These are phyloP conservation scores for Coemansia sp. DNA, from an alignment of 192 early-diverging fungal species.

Conservation along the genomic window DNA sequence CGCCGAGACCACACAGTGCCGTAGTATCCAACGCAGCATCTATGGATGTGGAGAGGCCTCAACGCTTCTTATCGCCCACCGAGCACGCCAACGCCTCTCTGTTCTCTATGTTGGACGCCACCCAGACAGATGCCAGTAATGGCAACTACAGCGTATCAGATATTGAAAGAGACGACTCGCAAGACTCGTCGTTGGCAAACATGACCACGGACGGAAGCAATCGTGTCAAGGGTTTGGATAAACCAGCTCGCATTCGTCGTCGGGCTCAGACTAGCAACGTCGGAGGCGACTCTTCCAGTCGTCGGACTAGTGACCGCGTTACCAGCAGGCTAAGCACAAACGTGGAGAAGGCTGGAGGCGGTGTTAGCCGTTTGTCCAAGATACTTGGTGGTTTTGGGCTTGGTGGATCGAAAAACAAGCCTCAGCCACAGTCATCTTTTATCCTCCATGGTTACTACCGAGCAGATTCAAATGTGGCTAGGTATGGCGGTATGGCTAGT, in stretches of 20 bases:
- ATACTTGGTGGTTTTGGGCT: constrained; percentile 24
- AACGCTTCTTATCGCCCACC: constrained; percentile 29
- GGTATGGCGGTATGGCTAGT: constrained; percentile 12
- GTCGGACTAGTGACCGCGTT: not conserved
- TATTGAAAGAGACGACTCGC: not conserved
- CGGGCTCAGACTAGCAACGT: constrained; percentile 25
- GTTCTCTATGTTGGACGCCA: constrained; percentile 38
- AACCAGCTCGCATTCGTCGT: constrained; percentile 34
- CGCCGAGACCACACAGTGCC: not conserved
- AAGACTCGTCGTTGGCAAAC: not conserved
- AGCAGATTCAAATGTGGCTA: not conserved
- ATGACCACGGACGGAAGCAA: not conserved
- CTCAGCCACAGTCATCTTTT: not conserved
- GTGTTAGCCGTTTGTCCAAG: constrained; percentile 20
- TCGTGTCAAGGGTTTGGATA: constrained; percentile 2
- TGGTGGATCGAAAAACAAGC: constrained; percentile 9
- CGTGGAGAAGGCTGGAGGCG: not conserved
- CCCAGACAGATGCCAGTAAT: not conserved
- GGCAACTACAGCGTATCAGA: not conserved
- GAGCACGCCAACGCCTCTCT: constrained; percentile 34
- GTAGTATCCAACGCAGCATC: not conserved
- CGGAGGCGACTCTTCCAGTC: not conserved
- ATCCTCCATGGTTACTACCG: not conserved
- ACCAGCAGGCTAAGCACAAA: not conserved
- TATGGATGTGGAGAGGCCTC: not conserved